Evolutionary conservation across 1,139 yeast species (phyloP).

Genomic region (Candida labiduridarum): DNA sequence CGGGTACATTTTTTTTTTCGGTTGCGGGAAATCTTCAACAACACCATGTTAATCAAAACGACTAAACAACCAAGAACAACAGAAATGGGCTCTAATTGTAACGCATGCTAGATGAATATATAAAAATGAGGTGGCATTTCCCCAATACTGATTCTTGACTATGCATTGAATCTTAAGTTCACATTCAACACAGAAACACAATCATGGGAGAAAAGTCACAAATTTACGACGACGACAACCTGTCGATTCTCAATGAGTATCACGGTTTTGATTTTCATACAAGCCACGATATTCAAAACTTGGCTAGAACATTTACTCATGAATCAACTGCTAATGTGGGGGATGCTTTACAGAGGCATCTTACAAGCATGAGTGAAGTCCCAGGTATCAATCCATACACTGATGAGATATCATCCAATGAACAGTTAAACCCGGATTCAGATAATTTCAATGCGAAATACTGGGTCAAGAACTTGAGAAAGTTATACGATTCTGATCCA

Average conservation of each 20-base stretch:
- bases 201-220: neutral
- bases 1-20: too few relatives aligned
- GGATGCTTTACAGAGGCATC: slow-evolving; percentile 26
- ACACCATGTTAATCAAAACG: too few relatives aligned
- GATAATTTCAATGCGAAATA: slow-evolving; percentile 33
- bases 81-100: too few relatives aligned
- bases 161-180: too few relatives aligned
- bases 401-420: slow-evolving; percentile 4
- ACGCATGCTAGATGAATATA: too few relatives aligned
- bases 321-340: slow-evolving; percentile 30
- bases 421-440: slow-evolving; percentile 17
- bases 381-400: slow-evolving; percentile 49
- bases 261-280: slow-evolving; percentile 2
- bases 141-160: too few relatives aligned
- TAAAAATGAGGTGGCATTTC: too few relatives aligned
- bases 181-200: neutral
- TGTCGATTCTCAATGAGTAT: slow-evolving; percentile 1
- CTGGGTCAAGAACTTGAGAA: slow-evolving; percentile 74
- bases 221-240: neutral
- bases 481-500: slow-evolving; percentile 33
- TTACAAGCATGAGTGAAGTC: slow-evolving; percentile 55
- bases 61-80: too few relatives aligned
- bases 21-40: too few relatives aligned
- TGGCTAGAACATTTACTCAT: slow-evolving; percentile 37
- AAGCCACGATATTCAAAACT: slow-evolving; percentile 22